Evolutionary conservation across 2,329 filamentous ascomycete genomes (phyloP).

Genomic region (Arachnomyces sp.): DNA sequence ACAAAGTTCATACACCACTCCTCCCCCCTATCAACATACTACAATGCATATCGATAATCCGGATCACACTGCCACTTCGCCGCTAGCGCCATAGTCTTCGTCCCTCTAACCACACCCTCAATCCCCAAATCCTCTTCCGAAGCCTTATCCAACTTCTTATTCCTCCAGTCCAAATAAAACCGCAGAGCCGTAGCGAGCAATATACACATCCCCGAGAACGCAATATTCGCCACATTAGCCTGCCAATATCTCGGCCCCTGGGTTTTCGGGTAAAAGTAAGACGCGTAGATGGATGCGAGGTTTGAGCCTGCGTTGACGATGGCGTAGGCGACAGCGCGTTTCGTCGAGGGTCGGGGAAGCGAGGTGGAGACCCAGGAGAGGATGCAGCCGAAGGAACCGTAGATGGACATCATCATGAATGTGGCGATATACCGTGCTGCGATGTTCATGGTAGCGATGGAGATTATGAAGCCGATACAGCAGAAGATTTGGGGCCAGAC

Average conservation of each 20-base stretch:
- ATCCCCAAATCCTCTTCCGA: constrained; percentile 3
- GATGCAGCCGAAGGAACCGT: constrained; percentile 46
- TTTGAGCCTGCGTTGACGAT: constrained; percentile 51
- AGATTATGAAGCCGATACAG: constrained; percentile 46
- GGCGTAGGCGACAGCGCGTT: constrained; percentile 48
- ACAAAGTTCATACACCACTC: constrained; percentile 12
- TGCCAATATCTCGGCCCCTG: constrained; percentile 34
- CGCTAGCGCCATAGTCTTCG: constrained; percentile 4
- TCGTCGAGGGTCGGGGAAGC: constrained; percentile 47
- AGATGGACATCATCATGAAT: constrained; percentile 44
- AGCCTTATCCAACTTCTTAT: constrained; percentile 5
- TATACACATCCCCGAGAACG: constrained; percentile 21
- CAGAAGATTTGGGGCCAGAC: constrained; percentile 46
- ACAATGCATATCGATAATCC: constrained; percentile 11
- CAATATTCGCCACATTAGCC: constrained; percentile 22
- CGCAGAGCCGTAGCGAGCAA: constrained; percentile 18
- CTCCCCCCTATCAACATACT: constrained; percentile 13
- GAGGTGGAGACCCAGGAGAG: constrained; percentile 46
- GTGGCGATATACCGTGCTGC: constrained; percentile 47
- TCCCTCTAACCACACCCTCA: constrained; percentile 2
- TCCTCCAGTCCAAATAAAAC: constrained; percentile 5
- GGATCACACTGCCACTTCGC: constrained; percentile 9
- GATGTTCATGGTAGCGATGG: constrained; percentile 47
- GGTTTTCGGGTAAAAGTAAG: constrained; percentile 39
- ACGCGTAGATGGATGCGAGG: constrained; percentile 46